A percentile compares a stretch with the other conserved stretches of the same genome.
These are phyloP conservation scores for Inga laurina DNA, from an alignment of 306 rosid species.

Conservation along the genomic window DNA sequence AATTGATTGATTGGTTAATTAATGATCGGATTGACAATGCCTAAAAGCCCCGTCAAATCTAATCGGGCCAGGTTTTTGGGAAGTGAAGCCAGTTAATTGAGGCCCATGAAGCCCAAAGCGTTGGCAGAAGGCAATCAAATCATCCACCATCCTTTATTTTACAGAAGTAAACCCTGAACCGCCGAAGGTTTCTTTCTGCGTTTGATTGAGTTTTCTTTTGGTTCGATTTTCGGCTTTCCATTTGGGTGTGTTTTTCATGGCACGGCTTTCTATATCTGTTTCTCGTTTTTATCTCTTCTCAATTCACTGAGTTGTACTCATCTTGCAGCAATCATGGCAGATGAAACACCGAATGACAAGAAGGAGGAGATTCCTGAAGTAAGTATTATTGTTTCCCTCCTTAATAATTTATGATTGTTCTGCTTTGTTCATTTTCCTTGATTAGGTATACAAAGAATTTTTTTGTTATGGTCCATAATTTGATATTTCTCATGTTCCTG, in stretches of 20 bases:
- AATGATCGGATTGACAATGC: too few relatives aligned
- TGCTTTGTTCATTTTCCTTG: neutral
- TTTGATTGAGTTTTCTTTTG: neutral
- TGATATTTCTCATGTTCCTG: constrained; percentile 4
- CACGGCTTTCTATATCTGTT: neutral
- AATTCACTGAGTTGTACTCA: neutral
- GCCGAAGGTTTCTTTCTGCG: neutral
- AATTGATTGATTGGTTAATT: too few relatives aligned
- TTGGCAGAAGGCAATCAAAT: neutral
- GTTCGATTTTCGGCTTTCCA: neutral
- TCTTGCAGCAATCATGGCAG: constrained; percentile 65
- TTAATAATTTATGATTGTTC: neutral
- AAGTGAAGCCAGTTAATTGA: too few relatives aligned
- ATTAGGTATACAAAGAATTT: neutral
- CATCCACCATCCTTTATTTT: neutral
- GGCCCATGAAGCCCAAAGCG: neutral
- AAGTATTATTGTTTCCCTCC: constrained; percentile 22
- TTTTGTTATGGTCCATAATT: neutral
- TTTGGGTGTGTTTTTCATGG: neutral
- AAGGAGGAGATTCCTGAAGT: constrained; percentile 74
- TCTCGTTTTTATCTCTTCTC: too few relatives aligned
- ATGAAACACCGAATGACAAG: constrained; percentile 53
- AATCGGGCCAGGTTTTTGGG: neutral
- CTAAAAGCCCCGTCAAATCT: neutral
- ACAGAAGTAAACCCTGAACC: neutral